Evolutionary conservation across 192 early-diverging fungal species (phyloP).

Genomic region (Dimargaris cristalligena): DNA sequence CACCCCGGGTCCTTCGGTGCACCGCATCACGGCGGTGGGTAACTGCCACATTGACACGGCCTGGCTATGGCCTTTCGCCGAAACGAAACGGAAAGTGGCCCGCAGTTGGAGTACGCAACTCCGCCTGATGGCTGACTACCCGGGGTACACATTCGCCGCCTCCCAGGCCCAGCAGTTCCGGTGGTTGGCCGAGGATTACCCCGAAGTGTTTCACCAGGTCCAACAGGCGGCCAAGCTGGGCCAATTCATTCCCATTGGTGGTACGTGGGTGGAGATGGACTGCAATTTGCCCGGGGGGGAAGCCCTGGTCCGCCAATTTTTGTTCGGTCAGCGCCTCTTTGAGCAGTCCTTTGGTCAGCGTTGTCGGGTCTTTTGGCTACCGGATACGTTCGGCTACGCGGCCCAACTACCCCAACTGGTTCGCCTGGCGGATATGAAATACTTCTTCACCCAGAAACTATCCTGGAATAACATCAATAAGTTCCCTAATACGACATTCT

Average conservation of each 20-base stretch:
- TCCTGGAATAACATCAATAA: constrained; percentile 99
- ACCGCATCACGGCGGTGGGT: constrained; percentile 72
- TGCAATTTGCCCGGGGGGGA: constrained; percentile 97
- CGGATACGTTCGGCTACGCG: constrained; percentile 88
- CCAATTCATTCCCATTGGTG: constrained; percentile 85
- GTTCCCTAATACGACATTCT: constrained; percentile 94
- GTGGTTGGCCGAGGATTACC: constrained; percentile 75
- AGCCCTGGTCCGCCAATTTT: constrained; percentile 79
- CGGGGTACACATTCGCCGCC: constrained; percentile 79
- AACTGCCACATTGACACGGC: constrained; percentile 89
- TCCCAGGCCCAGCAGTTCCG: constrained; percentile 97
- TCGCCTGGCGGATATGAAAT: constrained; percentile 53
- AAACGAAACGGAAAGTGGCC: constrained; percentile 89
- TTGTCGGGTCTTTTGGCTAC: constrained; percentile 79
- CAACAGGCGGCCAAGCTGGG: constrained; percentile 48
- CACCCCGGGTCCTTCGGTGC: too few relatives aligned
- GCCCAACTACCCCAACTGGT: constrained; percentile 89
- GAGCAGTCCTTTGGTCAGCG: constrained; percentile 54
- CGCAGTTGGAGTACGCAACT: constrained; percentile 71
- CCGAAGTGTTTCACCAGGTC: constrained; percentile 60
- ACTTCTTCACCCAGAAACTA: constrained; percentile 98
- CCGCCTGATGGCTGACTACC: constrained; percentile 67
- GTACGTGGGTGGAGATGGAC: constrained; percentile 98
- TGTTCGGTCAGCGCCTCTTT: constrained; percentile 84
- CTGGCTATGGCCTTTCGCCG: constrained; percentile 96